Conservation (phyloP, 257 asterid species). For the Jaltomata sinuosa region DNA sequence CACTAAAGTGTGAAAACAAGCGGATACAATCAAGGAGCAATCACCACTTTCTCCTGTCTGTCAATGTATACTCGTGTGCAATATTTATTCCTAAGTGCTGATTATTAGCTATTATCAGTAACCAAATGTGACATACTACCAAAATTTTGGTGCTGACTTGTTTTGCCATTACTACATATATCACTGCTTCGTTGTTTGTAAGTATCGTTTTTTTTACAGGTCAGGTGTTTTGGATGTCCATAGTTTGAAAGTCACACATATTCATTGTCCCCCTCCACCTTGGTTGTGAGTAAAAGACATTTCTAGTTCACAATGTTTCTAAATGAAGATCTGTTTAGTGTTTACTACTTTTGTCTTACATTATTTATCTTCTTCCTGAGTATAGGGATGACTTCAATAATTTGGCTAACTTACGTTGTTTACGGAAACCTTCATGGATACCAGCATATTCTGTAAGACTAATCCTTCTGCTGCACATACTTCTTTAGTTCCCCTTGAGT, state of each 20-base stretch:
- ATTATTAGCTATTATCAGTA: not conserved
- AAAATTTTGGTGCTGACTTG: not conserved
- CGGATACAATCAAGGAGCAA: not conserved
- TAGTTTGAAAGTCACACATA: constrained; percentile 75
- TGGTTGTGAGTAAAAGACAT: constrained; percentile 62
- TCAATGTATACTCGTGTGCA: not conserved
- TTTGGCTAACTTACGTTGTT: constrained; percentile 34
- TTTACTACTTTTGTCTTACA: not conserved
- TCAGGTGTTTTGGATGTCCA: constrained; percentile 80
- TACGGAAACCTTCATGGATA: constrained; percentile 80
- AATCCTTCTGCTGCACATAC: not conserved
- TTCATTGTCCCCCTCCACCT: constrained; percentile 94
- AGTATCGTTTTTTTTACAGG: constrained; percentile 29
- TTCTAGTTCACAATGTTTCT: not conserved
- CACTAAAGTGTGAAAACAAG: not conserved
- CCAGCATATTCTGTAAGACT: constrained; percentile 66
- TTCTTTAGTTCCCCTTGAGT: not conserved
- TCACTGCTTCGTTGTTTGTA: not conserved
- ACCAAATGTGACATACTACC: not conserved
- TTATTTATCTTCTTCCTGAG: constrained; percentile 15
- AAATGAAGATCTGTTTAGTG: not conserved
- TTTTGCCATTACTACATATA: not conserved
- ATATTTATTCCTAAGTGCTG: not conserved
- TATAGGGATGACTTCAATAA: constrained; percentile 52
- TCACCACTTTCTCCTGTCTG: not conserved